Base-by-base conservation (phyloP, 768 basidiomycete genomes). In the Cubamyces sp. region DNA sequence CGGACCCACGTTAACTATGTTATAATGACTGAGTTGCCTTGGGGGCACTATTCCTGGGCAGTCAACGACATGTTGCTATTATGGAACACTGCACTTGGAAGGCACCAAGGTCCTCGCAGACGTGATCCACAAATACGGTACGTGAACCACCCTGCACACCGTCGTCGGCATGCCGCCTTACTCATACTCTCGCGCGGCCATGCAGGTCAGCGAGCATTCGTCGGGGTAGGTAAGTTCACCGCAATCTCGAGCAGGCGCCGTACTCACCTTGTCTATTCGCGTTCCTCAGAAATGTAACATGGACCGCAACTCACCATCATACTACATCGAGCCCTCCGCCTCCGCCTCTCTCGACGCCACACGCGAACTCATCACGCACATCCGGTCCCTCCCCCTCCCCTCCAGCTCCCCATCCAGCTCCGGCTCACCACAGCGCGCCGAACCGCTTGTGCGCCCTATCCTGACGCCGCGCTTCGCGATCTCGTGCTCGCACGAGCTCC, bases 401-500 rank as follows among this genome's bases (percentile, higher is more conserved):
- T 64, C 62, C 26, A 34, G 15, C 70, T 34, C 34, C 11, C 34
- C 34, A 5, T 34, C 34, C 1, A 5, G 5, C 34, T 11, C 34
- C 11, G 11, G 34, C 9, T 34, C 34, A 7, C 9, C 34, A 5
- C 34, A 23, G 7, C 72, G 48, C 25, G 52, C 18, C 2, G 64
- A 58, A 26, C 62, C 69, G 77, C 80, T 96, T 7, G 90, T 98
- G 11, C 91, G 91, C 58, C 96, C 96, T 5, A 87, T 94, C 69
- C 76, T 98, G 45, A 98, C 96, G 0, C 96, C 96, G 15, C 91
- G 96, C n/a, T 98, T 98, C 73, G 96, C 96, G 23, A 90, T 98
- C 61, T 87, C 92, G 12, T 96, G 94, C 75, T 86, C 94, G 0
- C 73, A 80, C 14, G 76, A 83, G n/a, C 84, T 96, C 30, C 81